Evolutionary conservation across 2,329 filamentous ascomycete species (phyloP).

Genomic region (Neofusicoccum parvum): DNA sequence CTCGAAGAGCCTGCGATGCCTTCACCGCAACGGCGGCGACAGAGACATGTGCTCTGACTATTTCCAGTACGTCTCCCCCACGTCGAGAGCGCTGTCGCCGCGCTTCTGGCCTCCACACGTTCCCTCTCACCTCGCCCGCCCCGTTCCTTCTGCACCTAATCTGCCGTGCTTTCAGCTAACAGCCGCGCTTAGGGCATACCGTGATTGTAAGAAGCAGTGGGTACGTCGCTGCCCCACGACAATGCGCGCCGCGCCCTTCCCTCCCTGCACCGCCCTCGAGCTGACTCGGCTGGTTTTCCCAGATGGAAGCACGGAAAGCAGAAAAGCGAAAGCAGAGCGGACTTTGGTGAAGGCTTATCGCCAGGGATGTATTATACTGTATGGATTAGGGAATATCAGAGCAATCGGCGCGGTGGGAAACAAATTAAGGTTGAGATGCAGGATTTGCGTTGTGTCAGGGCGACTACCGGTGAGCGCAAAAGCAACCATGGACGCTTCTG

Average conservation of each 20-base stretch:
- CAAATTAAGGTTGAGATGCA: background rate
- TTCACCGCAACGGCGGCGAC: slow-evolving; percentile 86
- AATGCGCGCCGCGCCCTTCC: slow-evolving; percentile 22
- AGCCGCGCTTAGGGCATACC: slow-evolving; percentile 70
- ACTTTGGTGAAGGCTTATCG: slow-evolving; percentile 1
- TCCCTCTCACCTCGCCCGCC: background rate
- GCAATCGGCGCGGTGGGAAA: background rate
- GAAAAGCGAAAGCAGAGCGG: slow-evolving; percentile 35
- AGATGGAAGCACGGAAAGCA: slow-evolving; percentile 52
- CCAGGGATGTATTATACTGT: slow-evolving; percentile 3
- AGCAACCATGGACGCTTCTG: background rate
- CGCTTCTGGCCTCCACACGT: background rate
- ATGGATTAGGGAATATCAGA: slow-evolving; percentile 1
- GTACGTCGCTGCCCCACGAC: slow-evolving; percentile 53
- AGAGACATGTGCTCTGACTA: slow-evolving; percentile 90
- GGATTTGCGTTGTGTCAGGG: background rate
- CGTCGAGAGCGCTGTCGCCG: slow-evolving; percentile 2
- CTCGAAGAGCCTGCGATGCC: slow-evolving; percentile 78
- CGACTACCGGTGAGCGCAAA: background rate
- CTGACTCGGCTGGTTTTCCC: background rate
- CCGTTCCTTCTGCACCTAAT: background rate
- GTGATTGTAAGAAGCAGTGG: slow-evolving; percentile 94
- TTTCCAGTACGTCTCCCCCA: slow-evolving; percentile 72
- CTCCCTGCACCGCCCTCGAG: background rate
- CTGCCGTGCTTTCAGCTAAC: background rate